Evolutionary conservation across 352 stramenopile species (phyloP).

Genomic region (Sclerospora graminicola): DNA sequence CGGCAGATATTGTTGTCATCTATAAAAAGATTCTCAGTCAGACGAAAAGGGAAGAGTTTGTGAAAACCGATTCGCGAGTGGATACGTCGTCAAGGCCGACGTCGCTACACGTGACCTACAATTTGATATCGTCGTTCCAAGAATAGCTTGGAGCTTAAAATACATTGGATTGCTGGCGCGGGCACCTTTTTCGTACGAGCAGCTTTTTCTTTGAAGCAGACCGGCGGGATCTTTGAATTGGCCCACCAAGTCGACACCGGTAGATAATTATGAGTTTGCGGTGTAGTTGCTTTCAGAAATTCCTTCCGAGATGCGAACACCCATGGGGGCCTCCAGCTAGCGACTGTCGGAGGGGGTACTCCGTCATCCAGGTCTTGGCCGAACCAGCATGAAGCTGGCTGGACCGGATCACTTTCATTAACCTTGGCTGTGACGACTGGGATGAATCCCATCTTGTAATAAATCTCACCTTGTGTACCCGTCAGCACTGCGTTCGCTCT

Average conservation of each 20-base stretch:
- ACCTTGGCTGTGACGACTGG: too few species aligned
- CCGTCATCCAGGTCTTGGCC: too few species aligned
- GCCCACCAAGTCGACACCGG: constrained; percentile 33
- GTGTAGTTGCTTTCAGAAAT: too few species aligned
- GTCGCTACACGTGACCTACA: constrained; percentile 48
- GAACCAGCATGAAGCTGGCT: too few species aligned
- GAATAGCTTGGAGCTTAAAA: constrained; percentile 33
- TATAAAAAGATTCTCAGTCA: constrained; percentile 38
- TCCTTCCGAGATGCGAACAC: too few species aligned
- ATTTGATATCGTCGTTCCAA: constrained; percentile 59
- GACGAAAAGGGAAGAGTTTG: constrained; percentile 32
- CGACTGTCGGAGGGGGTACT: too few species aligned
- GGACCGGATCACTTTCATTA: too few species aligned
- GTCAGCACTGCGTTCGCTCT: too few species aligned
- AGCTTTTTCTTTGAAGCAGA: constrained; percentile 44
- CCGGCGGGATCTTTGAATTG: constrained; percentile 40
- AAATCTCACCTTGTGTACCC: too few species aligned
- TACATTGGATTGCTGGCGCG: constrained; percentile 79
- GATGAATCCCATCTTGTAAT: too few species aligned
- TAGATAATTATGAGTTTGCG: background rate
- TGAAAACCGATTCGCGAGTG: constrained; percentile 1
- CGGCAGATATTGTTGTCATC: constrained; percentile 27
- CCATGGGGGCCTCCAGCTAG: too few species aligned
- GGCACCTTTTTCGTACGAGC: constrained; percentile 66
- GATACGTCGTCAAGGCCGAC: background rate